These are phyloP conservation scores for Hymenoscyphus occultus DNA, from an alignment of 2,329 filamentous ascomycete genomes.

Conservation along the genomic window DNA sequence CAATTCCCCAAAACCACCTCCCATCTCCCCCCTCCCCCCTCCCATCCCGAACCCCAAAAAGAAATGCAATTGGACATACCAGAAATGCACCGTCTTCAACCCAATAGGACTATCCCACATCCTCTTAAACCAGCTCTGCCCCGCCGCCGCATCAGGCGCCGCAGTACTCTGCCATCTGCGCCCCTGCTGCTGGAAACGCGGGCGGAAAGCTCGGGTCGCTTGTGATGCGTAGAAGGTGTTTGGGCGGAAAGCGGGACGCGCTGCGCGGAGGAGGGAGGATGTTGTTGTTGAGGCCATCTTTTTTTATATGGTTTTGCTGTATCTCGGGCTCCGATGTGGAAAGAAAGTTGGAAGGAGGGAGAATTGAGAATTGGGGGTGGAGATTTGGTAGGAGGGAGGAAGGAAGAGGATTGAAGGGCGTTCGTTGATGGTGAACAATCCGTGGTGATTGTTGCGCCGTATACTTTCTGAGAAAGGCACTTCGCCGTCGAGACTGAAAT, in stretches of 20 bases:
- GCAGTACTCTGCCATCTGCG: conserved; percentile 70
- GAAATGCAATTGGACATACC: conserved; percentile 52
- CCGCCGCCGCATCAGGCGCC: conserved; percentile 40
- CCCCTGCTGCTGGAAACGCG: conserved; percentile 40
- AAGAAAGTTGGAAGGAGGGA: background rate
- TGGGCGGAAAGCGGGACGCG: conserved; percentile 51
- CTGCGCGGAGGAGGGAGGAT: conserved; percentile 47
- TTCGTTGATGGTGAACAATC: background rate
- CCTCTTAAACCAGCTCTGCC: conserved; percentile 64
- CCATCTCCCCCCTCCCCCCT: background rate
- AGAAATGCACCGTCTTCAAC: conserved; percentile 96
- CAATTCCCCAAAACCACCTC: too few species aligned
- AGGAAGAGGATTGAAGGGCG: background rate
- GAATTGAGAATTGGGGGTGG: background rate
- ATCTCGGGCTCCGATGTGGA: background rate
- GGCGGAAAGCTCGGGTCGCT: conserved; percentile 46
- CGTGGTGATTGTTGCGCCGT: background rate
- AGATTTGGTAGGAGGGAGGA: background rate
- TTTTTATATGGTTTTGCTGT: background rate
- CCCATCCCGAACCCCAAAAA: background rate
- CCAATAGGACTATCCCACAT: conserved; percentile 82
- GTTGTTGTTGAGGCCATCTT: conserved; percentile 28
- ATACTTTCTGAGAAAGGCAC: too few species aligned
- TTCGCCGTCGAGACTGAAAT: too few species aligned
- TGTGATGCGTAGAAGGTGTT: conserved; percentile 45